A percentile compares a stretch with the other conserved stretches of the same genome.
Conservation (phyloP, 176 grass and related monocot species). For the Phyllostachys edulis region DNA sequence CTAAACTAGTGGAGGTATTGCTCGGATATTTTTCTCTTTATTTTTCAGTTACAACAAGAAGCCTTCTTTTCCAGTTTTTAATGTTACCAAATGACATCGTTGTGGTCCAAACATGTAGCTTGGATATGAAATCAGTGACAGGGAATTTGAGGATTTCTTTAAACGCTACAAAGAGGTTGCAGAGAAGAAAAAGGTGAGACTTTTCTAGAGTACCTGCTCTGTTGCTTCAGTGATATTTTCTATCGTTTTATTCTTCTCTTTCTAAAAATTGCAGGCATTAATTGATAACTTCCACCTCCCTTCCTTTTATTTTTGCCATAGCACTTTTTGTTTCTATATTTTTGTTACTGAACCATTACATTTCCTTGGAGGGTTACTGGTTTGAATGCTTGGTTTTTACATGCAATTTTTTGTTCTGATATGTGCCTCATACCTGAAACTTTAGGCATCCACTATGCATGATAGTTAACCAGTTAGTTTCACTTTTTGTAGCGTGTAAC, state of each 20-base stretch:
- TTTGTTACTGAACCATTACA: not conserved
- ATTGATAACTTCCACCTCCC: not conserved
- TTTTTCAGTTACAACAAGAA: not conserved
- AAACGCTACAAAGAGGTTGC: constrained; percentile 98
- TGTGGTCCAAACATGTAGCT: constrained; percentile 48
- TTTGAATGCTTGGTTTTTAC: not conserved
- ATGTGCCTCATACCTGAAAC: not conserved
- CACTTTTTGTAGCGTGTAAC: constrained; percentile 59
- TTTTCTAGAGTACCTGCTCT: not conserved
- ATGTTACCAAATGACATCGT: constrained; percentile 17
- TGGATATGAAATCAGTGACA: constrained; percentile 82
- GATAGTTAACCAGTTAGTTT: constrained; percentile 20
- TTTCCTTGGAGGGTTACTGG: not conserved
- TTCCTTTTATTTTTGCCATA: not conserved
- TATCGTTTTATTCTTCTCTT: constrained; percentile 8
- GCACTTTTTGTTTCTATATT: not conserved
- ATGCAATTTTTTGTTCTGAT: not conserved
- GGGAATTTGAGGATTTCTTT: constrained; percentile 95
- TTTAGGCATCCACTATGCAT: not conserved
- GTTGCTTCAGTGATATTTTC: not conserved
- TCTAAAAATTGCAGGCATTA: not conserved
- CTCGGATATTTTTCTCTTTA: constrained; percentile 24
- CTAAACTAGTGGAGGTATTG: constrained; percentile 79
- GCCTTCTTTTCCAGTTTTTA: not conserved
- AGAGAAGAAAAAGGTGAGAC: constrained; percentile 91